Evolutionary conservation across 345 rosid species (phyloP), one percentile per base, ranked within the genome.

Genomic region (Microcos paniculata): DNA sequence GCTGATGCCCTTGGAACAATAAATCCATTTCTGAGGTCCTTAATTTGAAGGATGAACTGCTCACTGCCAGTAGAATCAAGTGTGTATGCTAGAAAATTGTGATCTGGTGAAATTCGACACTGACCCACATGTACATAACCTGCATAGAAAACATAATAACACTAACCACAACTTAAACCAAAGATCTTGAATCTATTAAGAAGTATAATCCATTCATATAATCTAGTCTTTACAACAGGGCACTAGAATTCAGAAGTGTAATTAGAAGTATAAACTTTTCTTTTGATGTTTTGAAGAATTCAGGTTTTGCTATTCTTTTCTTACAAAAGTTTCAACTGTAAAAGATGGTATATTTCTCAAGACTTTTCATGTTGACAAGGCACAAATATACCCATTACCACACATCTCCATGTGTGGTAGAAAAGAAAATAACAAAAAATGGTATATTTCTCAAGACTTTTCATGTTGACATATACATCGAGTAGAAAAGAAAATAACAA

Each of bases 21-120:
- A 62, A 33, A 33, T 65, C 90, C 90, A 59, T 62, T 86, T 77
- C 80, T 83, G 40, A 94, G 87, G 85, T 92, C 95, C 87, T 92
- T 90, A 81, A 94, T 83, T 45, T 90, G 95, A 81, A 94, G 94
- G 71, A 80, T 74, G 80, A 90, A 94, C 46, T 82, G 86, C 74
- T 94, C 98, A 77, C 77, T 65, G 51, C 97, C 98, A 45, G 86
- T 73, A 19, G 81, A 78, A 79, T 94, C 97, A 84, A 90, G 79
- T 0, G 98, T 90, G 73, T 92, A 94, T 4, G 98, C 98, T 6
- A 94, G 89, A 85, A 85, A 87, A 71, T 85, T 89, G 40, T 94
- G 97, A 79, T 92, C 90, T 2, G 95, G 97, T 62, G 98, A 92
- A 85, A 94, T 87, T 33, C 97, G 89, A 80, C 98, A 94, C 71